Percentiles rank a stretch among this genome's conserved stretches.
Conservation (phyloP, 2,329 filamentous ascomycete species). For the Pseudogymnoascus destructans region DNA sequence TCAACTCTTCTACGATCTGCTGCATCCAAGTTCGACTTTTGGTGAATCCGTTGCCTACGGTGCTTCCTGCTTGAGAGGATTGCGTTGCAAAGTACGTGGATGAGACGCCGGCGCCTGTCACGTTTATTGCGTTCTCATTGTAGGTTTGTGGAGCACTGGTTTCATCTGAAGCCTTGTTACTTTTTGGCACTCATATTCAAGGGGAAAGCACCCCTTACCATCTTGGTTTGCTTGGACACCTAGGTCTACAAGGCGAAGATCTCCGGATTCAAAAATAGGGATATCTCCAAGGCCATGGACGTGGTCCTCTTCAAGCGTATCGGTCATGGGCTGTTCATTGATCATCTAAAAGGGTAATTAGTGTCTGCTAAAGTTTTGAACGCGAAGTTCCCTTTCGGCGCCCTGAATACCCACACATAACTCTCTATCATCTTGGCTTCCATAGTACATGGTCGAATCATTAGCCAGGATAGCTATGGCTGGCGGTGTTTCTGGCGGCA, state of each 20-base stretch:
- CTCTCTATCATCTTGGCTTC: background rate
- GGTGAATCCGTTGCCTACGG: slow-evolving; percentile 51
- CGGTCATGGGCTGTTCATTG: slow-evolving; percentile 23
- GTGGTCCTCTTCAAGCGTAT: slow-evolving; percentile 34
- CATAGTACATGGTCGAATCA: slow-evolving; percentile 20
- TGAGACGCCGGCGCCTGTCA: slow-evolving; percentile 23
- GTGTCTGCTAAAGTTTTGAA: background rate
- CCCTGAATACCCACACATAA: background rate
- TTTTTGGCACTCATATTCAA: background rate
- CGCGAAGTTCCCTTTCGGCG: background rate
- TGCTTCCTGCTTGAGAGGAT: slow-evolving; percentile 27
- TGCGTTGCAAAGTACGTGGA: slow-evolving; percentile 23
- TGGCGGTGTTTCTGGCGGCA: slow-evolving; percentile 18
- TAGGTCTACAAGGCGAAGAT: slow-evolving; percentile 21
- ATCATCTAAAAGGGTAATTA: slow-evolving; percentile 8
- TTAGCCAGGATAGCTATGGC: slow-evolving; percentile 18
- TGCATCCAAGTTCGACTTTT: slow-evolving; percentile 71
- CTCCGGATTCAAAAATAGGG: slow-evolving; percentile 32
- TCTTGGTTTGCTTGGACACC: slow-evolving; percentile 14
- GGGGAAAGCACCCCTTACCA: background rate
- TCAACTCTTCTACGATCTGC: slow-evolving; percentile 77
- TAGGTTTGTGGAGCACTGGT: background rate
- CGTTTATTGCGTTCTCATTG: slow-evolving; percentile 18
- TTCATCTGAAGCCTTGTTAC: background rate
- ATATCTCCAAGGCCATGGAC: slow-evolving; percentile 29